Base-by-base conservation (phyloP, 139 green algal species). In the Yamagishiella unicocca region DNA sequence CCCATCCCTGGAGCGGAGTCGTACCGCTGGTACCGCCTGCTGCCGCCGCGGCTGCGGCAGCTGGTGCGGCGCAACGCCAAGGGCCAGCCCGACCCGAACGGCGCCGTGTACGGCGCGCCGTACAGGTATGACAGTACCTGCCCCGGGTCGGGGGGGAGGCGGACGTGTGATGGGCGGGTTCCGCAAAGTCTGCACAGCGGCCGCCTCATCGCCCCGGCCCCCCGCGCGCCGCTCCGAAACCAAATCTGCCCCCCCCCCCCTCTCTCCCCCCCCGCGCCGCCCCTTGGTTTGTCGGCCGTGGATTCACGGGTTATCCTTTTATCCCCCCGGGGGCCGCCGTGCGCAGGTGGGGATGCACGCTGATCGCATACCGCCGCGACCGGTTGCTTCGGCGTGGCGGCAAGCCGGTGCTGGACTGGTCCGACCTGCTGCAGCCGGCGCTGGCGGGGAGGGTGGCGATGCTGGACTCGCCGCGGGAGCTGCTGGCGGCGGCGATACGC, bases 381-480 rank as follows among this genome's bases (percentile, higher is more conserved):
- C 87, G 83, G 29, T 82, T 95, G 64, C 29, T 71, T 70, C 82
- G 90, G 38, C 54, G 64, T 12, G 92, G 91, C 24, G 90, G 89
- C 1, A 43, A 21, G 0, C 90, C 89, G 21, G 89, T 97, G 33
- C 42, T 72, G 21, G 93, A 96, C 90, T 98, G 96, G 96, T n/a
- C 35, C 7, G 96, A 98, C 90, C 92, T 98, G 80, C 90, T 97
- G 88, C 92, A 95, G 83, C 94, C 96, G 14, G n/a, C 68, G 55
- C 87, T 90, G 31, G 67, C 66, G 22, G 92, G 94, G 17, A 64
- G 90, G 29, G 66, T 98, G 7, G 96, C 90, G 22, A 94, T 98
- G 35, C 66, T 93, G 2, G 94, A 98, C 31, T 95, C 90, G 24
- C 82, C 82, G 17, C 46, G 96, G 25, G 96, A 98, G 77, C 88